Percentiles rank a stretch among this genome's conserved stretches.
These are phyloP conservation scores for Pichia sp. DNA, from an alignment of 1,139 yeast genomes.

Conservation along the genomic window DNA sequence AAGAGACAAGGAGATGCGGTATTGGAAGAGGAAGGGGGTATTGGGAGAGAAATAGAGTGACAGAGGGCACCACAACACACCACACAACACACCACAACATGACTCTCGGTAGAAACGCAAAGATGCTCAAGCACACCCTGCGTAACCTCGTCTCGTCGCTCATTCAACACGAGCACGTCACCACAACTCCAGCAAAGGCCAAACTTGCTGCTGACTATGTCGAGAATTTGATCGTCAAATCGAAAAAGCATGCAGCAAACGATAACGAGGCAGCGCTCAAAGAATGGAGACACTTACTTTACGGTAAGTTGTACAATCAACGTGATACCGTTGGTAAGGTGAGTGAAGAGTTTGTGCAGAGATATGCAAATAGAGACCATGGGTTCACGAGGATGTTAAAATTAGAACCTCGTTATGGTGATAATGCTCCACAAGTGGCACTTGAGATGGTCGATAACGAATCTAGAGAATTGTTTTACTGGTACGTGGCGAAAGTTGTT, in stretches of 20 bases:
- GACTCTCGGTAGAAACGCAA: slow-evolving; percentile 27
- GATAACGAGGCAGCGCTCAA: slow-evolving; percentile 18
- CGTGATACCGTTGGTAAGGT: slow-evolving; percentile 49
- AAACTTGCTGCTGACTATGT: slow-evolving; percentile 53
- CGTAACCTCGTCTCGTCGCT: slow-evolving; percentile 61
- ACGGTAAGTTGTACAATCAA: slow-evolving; percentile 34
- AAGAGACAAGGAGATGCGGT: no score
- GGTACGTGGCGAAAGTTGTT: slow-evolving; percentile 72
- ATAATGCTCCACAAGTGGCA: slow-evolving; percentile 86
- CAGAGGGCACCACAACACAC: no score
- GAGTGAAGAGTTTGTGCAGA: slow-evolving; percentile 51
- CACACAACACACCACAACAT: no score
- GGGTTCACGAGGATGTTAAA: slow-evolving; percentile 85
- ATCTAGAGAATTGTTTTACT: slow-evolving; percentile 64
- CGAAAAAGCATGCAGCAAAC: slow-evolving; percentile 27
- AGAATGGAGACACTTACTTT: slow-evolving; percentile 26
- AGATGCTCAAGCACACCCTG: slow-evolving; percentile 45
- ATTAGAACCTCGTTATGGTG: slow-evolving; percentile 83
- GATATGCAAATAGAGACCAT: slow-evolving; percentile 59
- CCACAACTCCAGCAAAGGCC: slow-evolving; percentile 68
- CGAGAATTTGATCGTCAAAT: slow-evolving; percentile 52
- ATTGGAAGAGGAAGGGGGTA: no score
- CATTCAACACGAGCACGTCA: slow-evolving; percentile 58
- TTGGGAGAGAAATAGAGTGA: no score
- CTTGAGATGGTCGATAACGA: slow-evolving; percentile 79